Conservation (phyloP, 768 basidiomycete genomes). For the Suillus spraguei region DNA sequence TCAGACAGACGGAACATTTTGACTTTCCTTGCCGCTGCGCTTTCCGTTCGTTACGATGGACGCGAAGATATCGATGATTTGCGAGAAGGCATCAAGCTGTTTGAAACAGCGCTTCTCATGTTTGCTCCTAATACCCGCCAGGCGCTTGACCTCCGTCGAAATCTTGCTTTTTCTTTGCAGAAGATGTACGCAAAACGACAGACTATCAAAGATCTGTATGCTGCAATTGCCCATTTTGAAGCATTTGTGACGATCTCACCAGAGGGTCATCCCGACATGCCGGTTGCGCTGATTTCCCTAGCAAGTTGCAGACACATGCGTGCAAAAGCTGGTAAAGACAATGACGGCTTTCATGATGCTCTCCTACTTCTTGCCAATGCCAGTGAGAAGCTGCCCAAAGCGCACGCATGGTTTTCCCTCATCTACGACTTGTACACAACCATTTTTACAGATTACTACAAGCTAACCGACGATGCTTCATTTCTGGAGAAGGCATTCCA, state of each 20-base stretch:
- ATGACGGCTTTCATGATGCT: constrained; percentile 6
- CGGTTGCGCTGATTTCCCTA: neutral
- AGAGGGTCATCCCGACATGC: constrained; percentile 16
- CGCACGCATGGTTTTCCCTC: neutral
- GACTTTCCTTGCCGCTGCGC: constrained; percentile 14
- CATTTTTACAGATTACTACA: constrained; percentile 5
- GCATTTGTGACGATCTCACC: constrained; percentile 16
- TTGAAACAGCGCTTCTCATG: constrained; percentile 12
- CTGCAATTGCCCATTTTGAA: constrained; percentile 10
- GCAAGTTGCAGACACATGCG: constrained; percentile 12
- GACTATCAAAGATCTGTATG: neutral
- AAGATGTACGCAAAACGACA: constrained; percentile 8
- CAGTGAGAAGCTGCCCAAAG: constrained; percentile 14
- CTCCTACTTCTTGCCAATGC: neutral
- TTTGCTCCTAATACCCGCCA: constrained; percentile 18
- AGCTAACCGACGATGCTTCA: neutral
- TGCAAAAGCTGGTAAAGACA: neutral
- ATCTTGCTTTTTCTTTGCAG: constrained; percentile 17
- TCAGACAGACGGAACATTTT: constrained; percentile 12
- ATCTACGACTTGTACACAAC: constrained; percentile 2
- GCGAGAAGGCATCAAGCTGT: constrained; percentile 18
- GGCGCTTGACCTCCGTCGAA: constrained; percentile 13
- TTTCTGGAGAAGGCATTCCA: constrained; percentile 19
- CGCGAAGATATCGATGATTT: constrained; percentile 15
- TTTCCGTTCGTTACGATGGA: constrained; percentile 17